Conservation (phyloP, 2,329 filamentous ascomycete species). For the Dryadomyces quercivorus region DNA sequence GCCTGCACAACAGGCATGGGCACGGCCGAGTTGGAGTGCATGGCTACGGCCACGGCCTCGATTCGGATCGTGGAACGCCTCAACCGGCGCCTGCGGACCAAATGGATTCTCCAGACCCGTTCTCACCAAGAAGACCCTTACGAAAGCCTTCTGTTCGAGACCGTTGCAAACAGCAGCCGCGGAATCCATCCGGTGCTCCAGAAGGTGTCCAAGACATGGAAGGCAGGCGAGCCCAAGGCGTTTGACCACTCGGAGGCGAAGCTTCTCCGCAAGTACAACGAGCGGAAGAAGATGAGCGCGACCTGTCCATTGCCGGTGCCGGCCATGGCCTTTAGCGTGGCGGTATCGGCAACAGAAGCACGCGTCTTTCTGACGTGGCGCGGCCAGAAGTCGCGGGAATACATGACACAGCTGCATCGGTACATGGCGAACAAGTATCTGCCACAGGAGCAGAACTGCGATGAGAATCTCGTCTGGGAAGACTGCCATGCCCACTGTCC, state of each 20-base stretch:
- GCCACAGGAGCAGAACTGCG: no score
- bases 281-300: no score
- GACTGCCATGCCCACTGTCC: background rate
- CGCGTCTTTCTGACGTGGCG: background rate
- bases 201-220: background rate
- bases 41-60: background rate
- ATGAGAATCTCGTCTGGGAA: no score
- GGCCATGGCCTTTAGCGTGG: background rate
- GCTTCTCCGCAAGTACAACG: no score
- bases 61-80: background rate
- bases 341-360: background rate
- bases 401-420: background rate
- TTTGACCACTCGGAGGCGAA: no score
- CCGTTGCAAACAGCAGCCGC: background rate
- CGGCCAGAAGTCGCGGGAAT: background rate
- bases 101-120: background rate
- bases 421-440: background rate
- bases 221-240: no score
- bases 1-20: background rate
- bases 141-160: background rate
- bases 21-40: slow-evolving; percentile 2
- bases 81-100: background rate
- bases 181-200: background rate
- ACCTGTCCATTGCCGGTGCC: background rate
- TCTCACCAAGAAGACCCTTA: background rate